Conservation (phyloP, 495 filamentous ascomycete species). For the Tricharina praecox region DNA sequence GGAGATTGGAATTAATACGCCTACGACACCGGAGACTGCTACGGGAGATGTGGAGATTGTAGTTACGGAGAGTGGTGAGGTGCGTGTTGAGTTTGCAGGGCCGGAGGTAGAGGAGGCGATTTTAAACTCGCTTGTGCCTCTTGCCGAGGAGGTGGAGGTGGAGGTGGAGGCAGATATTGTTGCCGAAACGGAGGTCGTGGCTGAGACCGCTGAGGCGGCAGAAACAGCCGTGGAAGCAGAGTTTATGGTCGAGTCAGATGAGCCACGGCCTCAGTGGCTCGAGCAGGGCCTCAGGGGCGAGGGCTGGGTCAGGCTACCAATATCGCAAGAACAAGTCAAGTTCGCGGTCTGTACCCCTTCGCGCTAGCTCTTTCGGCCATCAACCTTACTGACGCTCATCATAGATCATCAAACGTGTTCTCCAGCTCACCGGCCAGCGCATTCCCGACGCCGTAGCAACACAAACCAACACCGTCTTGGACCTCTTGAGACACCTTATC, state of each 20-base stretch:
- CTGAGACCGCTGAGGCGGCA: conserved; percentile 5
- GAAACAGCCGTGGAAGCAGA: conserved; percentile 1
- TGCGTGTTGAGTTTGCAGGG: conserved; percentile 4
- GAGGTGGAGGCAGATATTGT: background rate
- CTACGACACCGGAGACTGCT: conserved; percentile 5
- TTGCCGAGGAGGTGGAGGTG: background rate
- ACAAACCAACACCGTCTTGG: conserved; percentile 35
- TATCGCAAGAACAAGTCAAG: background rate
- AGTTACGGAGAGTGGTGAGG: conserved; percentile 4
- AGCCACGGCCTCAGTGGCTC: conserved; percentile 1
- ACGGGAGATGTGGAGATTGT: conserved; percentile 6
- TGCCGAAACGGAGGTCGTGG: background rate
- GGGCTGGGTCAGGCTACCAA: background rate
- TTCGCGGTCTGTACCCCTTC: conserved; percentile 2
- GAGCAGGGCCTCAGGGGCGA: conserved; percentile 6
- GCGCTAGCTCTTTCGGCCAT: background rate
- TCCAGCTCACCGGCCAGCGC: conserved; percentile 56
- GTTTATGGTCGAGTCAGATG: background rate
- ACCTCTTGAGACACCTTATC: conserved; percentile 38
- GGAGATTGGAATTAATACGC: background rate
- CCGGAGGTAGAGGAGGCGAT: conserved; percentile 6
- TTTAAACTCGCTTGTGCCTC: conserved; percentile 3
- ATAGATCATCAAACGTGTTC: conserved; percentile 34
- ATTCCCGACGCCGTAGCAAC: conserved; percentile 51
- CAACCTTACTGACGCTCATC: conserved; percentile 1